These are phyloP conservation scores for Phytophthora megakarya DNA, from an alignment of 352 stramenopile species.

Conservation along the genomic window DNA sequence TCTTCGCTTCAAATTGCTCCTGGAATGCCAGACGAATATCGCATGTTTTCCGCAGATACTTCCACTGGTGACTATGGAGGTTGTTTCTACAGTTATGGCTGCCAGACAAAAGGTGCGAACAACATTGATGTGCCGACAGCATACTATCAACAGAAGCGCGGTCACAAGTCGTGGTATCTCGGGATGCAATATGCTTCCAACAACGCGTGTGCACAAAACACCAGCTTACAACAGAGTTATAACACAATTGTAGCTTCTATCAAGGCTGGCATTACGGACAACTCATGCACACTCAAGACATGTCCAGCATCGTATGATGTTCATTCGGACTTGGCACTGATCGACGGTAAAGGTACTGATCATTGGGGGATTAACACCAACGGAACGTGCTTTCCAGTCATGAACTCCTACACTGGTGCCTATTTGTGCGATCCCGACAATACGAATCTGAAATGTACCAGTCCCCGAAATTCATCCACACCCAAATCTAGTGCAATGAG, in stretches of 20 bases:
- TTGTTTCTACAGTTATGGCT: slow-evolving; percentile 1
- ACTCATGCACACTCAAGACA: neutral
- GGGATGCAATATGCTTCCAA: slow-evolving; percentile 3
- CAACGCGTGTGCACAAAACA: neutral
- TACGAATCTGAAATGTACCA: no score
- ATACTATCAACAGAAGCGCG: neutral
- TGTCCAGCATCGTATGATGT: slow-evolving; percentile 4
- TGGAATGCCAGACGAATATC: slow-evolving; percentile 4
- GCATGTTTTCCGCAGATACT: neutral
- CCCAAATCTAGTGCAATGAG: no score
- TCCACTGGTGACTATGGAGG: neutral
- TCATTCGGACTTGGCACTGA: neutral
- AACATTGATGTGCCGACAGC: slow-evolving; percentile 1
- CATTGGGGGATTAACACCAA: slow-evolving; percentile 43
- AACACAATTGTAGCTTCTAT: neutral
- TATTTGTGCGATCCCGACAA: no score
- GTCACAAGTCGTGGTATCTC: no score
- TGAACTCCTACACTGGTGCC: no score
- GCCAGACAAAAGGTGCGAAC: neutral
- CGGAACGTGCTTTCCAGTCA: no score
- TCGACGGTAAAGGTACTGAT: neutral
- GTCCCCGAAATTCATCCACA: no score
- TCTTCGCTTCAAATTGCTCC: no score
- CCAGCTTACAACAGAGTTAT: neutral
- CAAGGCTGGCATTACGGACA: neutral